Conservation (phyloP, 495 filamentous ascomycete genomes). For the Entonaema liquescens region DNA sequence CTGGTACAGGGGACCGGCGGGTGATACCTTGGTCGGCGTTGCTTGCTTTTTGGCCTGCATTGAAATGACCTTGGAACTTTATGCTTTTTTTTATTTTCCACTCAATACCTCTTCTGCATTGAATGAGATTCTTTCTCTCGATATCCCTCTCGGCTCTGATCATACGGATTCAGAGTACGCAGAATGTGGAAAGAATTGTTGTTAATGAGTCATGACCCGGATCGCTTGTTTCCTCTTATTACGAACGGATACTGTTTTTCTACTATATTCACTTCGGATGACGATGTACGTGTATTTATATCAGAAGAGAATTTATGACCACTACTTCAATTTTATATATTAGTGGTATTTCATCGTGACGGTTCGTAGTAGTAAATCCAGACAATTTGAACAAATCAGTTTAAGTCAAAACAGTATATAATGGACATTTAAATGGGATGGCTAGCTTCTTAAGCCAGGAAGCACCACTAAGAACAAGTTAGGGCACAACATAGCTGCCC, state of each 20-base stretch:
- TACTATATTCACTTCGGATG: not conserved
- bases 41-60: constrained; percentile 4
- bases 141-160: not conserved
- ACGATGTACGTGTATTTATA: not conserved
- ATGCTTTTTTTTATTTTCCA: not conserved
- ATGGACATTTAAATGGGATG: not conserved
- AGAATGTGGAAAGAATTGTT: not conserved
- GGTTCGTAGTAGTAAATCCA: not conserved
- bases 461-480: not conserved
- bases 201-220: constrained; percentile 17
- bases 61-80: not conserved
- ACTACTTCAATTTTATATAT: not conserved
- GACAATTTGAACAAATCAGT: too few relatives aligned
- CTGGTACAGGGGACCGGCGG: not conserved
- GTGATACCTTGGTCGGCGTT: constrained; percentile 16
- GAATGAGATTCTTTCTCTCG: not conserved
- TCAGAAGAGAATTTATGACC: not conserved
- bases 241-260: not conserved
- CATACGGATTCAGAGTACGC: not conserved
- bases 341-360: not conserved
- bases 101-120: constrained; percentile 1
- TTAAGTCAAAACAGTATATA: too few relatives aligned
- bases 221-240: not conserved
- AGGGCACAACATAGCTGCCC: not conserved
- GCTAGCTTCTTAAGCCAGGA: too few relatives aligned